These are phyloP conservation scores for Neurospora sp. DNA, from an alignment of 495 filamentous ascomycete genomes.

Conservation along the genomic window DNA sequence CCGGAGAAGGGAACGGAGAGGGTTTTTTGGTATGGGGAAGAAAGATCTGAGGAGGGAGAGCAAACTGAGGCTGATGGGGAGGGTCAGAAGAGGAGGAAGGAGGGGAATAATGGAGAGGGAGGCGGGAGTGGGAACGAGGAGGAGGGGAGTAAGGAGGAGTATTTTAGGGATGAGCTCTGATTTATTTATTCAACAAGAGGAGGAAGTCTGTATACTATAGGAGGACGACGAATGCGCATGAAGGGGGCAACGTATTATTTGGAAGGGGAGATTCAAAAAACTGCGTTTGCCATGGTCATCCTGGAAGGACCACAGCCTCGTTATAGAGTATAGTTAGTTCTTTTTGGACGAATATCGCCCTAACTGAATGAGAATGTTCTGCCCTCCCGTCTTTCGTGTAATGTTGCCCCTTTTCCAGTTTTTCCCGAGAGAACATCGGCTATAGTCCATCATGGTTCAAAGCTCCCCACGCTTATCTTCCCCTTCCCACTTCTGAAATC, in stretches of 20 bases:
- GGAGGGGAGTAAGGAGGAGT: conserved; percentile 35
- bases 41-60: background rate
- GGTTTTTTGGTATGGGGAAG: background rate
- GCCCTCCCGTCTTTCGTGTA: too few relatives aligned
- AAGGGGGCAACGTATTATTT: background rate
- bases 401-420: too few relatives aligned
- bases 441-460: too few relatives aligned
- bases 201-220: background rate
- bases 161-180: conserved; percentile 37
- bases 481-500: too few relatives aligned
- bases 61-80: background rate
- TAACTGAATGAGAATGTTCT: too few relatives aligned
- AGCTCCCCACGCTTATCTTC: too few relatives aligned
- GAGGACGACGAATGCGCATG: background rate
- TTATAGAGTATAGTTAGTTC: background rate
- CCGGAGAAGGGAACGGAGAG: background rate
- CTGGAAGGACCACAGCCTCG: background rate
- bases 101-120: background rate
- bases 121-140: conserved; percentile 12
- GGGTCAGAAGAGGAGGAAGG: background rate
- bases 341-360: background rate
- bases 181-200: background rate
- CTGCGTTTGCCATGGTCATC: background rate
- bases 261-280: background rate
- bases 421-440: too few relatives aligned